These are phyloP conservation scores for Crithidia fasciculata DNA, from an alignment of 208 protist species.

Conservation along the genomic window DNA sequence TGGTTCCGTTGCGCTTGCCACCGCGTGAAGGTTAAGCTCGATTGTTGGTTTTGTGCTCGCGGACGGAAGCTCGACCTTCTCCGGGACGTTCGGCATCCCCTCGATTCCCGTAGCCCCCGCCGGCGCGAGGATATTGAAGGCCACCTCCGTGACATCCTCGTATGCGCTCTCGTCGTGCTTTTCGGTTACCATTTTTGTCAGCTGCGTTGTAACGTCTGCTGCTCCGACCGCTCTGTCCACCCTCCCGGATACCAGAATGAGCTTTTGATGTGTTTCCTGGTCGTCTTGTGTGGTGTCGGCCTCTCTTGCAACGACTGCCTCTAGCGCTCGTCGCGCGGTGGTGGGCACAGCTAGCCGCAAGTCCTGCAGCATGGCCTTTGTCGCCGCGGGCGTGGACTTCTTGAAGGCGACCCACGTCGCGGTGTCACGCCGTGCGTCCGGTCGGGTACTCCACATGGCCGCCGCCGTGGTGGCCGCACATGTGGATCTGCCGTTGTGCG, in stretches of 20 bases:
- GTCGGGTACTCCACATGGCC: neutral
- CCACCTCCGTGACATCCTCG: neutral
- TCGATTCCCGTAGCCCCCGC: neutral
- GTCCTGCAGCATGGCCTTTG: neutral
- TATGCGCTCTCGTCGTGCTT: neutral
- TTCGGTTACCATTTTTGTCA: neutral
- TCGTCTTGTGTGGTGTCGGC: neutral
- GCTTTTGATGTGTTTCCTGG: neutral
- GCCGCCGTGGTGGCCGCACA: neutral
- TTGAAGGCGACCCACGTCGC: neutral
- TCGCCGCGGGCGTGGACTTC: neutral
- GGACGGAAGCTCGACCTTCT: neutral
- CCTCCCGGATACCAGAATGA: neutral
- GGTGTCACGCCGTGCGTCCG: neutral
- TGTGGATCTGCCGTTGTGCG: neutral
- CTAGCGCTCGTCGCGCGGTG: neutral
- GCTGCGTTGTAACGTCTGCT: neutral
- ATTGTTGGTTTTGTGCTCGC: neutral
- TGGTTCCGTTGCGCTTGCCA: neutral
- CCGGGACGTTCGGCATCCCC: neutral
- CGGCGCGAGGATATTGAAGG: neutral
- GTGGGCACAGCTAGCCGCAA: neutral
- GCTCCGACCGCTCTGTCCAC: neutral
- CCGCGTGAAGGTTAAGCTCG: neutral
- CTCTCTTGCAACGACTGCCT: neutral